Base-by-base conservation (phyloP, 257 asterid genomes). In the Handroanthus guayacan region DNA sequence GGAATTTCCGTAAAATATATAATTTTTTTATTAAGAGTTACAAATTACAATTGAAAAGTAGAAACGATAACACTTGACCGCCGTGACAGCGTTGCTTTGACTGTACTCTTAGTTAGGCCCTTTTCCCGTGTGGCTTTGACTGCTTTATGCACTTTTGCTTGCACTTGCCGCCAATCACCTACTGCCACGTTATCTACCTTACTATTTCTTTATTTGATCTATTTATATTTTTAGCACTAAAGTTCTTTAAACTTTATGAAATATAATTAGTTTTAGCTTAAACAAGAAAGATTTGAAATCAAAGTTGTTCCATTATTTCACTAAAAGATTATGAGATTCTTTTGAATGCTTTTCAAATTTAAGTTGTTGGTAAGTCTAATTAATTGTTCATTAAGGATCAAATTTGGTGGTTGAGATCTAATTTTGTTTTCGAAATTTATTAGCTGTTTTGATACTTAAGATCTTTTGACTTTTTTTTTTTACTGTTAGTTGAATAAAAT, bases 61-160 rank as follows among this genome's bases (percentile, higher is more conserved):
- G 79, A 78, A 71, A 74, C 25, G 51, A 69, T 66, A 73, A 66
- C 70, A 70, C 77, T 77, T 70, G 89, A 82, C 79, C 82, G 76
- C 77, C 81, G 87, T 75, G 87, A 75, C 85, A 79, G 77, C 73
- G 83, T 81, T 75, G 77, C 81, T 84, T 86, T 86, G 86, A 86
- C 90, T 77, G 84, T 76, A 68, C 69, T 69, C 75, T 65, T 63
- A 56, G 66, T n/a, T n/a, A n/a, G n/a, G 63, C 83, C 83, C 79
- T 80, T 78, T 81, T 86, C 83, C 84, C 83, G 84, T 84, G 90
- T 76, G 85, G 73, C 65, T 83, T 83, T 77, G 83, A 81, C 85
- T 82, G 86, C 85, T 84, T 79, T 79, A 72, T 72, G 74, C 79
- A 16, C 77, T 69, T 25, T 79, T 69, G 79, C 67, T 78, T 70